These are phyloP conservation scores for Eucalyptus urophylla DNA, from an alignment of 345 rosid genomes.

Conservation along the genomic window DNA sequence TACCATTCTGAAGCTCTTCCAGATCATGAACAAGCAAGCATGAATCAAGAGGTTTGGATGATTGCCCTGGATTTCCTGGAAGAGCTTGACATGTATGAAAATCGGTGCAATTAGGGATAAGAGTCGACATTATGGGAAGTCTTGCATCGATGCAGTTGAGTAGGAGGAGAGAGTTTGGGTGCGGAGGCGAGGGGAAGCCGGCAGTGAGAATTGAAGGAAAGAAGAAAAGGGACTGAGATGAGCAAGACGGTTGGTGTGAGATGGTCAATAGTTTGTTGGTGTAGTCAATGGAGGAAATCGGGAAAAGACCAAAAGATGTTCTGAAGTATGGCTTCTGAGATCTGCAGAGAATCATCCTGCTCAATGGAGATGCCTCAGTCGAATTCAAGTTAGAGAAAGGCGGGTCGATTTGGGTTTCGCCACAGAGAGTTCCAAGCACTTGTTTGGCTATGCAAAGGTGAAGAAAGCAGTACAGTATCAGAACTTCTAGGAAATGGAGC, in stretches of 20 bases:
- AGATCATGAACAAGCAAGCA: constrained; percentile 15
- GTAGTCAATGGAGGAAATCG: constrained; percentile 33
- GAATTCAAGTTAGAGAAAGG: constrained; percentile 1
- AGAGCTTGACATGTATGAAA: not conserved
- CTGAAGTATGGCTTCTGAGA: constrained; percentile 34
- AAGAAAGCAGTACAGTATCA: constrained; percentile 3
- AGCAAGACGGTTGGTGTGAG: constrained; percentile 14
- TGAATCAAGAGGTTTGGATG: not conserved
- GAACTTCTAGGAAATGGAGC: not conserved
- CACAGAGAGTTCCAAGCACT: not conserved
- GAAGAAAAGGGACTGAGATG: constrained; percentile 7
- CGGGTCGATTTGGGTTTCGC: not conserved
- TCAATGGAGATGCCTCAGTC: not conserved
- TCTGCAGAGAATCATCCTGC: constrained; percentile 27
- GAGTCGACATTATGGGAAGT: not conserved
- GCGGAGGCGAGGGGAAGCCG: constrained; percentile 12
- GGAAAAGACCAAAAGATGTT: constrained; percentile 34
- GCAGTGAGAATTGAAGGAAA: constrained; percentile 24
- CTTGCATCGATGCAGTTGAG: constrained; percentile 14
- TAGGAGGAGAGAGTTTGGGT: constrained; percentile 20
- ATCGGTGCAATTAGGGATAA: not conserved
- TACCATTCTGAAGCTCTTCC: constrained; percentile 4
- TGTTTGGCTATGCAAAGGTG: not conserved
- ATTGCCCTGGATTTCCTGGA: not conserved
- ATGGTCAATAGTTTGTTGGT: constrained; percentile 17